These are phyloP conservation scores for Cyathus olla DNA, from an alignment of 1,284 basidiomycete genomes.

Conservation along the genomic window DNA sequence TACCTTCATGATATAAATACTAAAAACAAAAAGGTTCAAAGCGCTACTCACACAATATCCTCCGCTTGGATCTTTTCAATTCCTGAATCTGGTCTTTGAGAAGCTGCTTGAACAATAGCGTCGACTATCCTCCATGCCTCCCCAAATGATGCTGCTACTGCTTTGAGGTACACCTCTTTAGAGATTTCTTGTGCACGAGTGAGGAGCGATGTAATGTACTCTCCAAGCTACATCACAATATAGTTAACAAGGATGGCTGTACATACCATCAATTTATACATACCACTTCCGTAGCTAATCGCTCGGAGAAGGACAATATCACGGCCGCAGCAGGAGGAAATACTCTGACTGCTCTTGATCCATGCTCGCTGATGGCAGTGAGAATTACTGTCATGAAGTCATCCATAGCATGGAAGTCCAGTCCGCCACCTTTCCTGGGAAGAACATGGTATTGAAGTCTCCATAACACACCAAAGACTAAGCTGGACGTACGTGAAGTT, in stretches of 20 bases:
- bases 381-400: slow-evolving; percentile 84
- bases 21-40: slow-evolving; percentile 24
- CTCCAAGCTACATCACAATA: slow-evolving; percentile 70
- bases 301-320: slow-evolving; percentile 80
- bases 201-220: slow-evolving; percentile 88
- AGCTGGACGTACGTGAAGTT: slow-evolving; percentile 82
- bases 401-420: slow-evolving; percentile 96
- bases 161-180: slow-evolving; percentile 83
- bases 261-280: slow-evolving; percentile 26
- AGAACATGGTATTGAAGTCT: slow-evolving; percentile 2
- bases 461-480: slow-evolving; percentile 13
- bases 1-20: slow-evolving; percentile 61
- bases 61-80: slow-evolving; percentile 69
- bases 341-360: slow-evolving; percentile 83
- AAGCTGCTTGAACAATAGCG: slow-evolving; percentile 67
- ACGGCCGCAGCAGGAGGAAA: slow-evolving; percentile 87
- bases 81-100: slow-evolving; percentile 40
- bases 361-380: slow-evolving; percentile 77
- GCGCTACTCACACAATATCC: slow-evolving; percentile 76
- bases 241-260: no score
- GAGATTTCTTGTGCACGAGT: slow-evolving; percentile 83
- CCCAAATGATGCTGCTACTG: slow-evolving; percentile 89
- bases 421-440: slow-evolving; percentile 54
- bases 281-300: slow-evolving; percentile 83
- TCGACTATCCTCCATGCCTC: slow-evolving; percentile 92